Evolutionary conservation across 176 grass and related monocot genomes (phyloP), one percentile per base, ranked within the genome.

Genomic region (Phragmites australis): DNA sequence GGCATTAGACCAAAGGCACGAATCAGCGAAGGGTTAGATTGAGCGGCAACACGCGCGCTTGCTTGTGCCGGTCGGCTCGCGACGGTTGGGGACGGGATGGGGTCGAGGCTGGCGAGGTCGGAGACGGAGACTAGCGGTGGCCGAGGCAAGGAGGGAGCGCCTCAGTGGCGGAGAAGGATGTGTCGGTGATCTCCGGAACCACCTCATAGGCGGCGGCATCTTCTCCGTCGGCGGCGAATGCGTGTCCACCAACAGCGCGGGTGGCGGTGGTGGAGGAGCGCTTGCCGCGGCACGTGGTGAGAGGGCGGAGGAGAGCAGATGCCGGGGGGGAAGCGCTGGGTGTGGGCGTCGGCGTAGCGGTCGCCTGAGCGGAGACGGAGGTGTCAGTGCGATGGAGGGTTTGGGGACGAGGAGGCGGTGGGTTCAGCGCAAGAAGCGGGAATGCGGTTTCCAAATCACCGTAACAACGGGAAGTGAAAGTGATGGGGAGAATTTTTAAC

Each of bases 51-150:
- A 55, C 18, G 8, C 29, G 25, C 10, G 66, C 70, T 85, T 65
- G 76, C 85, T 81, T 90, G 61, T 45, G 70, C n/a, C 88, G 88
- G 75, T 85, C 60, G 49, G 69, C 91, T 43, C 82, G 43, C 59
- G 42, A 90, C 19, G 15, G 82, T 66, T 6, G 68, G 50, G 39
- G 64, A 80, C 30, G 55, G 78, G 43, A 86, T 78, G 9, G 54
- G 74, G 54, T 47, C 53, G 31, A 83, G 46, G 51, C 15, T 12
- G 1, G 6, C 43, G 44, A 88, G 87, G 25, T 79, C 69, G 44
- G 30, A 61, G 69, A 75, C 62, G 25, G 69, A 25, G 43, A 88
- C 47, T 1, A 59, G 67, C 0, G 13, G 23, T 0, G 17, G 58
- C 16, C 4, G 70, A 8, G 59, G 30, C 2, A 41, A 26, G 58